phyloP scores from a whole-genome alignment of 139 green algal species.

The Chloropicon primus region DNA sequence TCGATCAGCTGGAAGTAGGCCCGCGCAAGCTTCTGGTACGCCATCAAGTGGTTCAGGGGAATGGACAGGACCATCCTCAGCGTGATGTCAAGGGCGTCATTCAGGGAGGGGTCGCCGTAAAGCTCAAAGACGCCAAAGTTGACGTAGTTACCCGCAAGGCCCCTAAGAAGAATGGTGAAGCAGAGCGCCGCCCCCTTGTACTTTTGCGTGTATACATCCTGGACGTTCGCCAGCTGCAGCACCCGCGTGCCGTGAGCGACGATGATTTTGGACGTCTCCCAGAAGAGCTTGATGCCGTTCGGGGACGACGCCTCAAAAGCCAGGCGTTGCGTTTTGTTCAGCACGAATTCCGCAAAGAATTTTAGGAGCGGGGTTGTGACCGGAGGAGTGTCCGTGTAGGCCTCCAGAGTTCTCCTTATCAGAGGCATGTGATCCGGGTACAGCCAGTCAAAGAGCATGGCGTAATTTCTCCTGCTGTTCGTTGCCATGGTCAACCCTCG shows the following conservation, averaged over 20 bases:
- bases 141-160: slow-evolving; percentile 88
- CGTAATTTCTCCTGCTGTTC: slow-evolving; percentile 61
- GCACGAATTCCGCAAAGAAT: slow-evolving; percentile 89
- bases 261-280: slow-evolving; percentile 39
- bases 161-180: slow-evolving; percentile 57
- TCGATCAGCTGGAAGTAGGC: slow-evolving; percentile 82
- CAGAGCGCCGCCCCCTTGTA: slow-evolving; percentile 95
- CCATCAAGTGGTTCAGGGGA: slow-evolving; percentile 57
- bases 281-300: slow-evolving; percentile 90
- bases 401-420: slow-evolving; percentile 65
- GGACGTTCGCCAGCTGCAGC: slow-evolving; percentile 19
- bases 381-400: slow-evolving; percentile 58
- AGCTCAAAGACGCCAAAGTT: slow-evolving; percentile 99
- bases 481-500: slow-evolving; percentile 79
- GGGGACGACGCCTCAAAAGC: slow-evolving; percentile 87
- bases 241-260: slow-evolving; percentile 61
- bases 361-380: slow-evolving; percentile 88
- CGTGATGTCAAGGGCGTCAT: slow-evolving; percentile 74
- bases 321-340: slow-evolving; percentile 92
- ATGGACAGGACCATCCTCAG: slow-evolving; percentile 77
- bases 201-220: slow-evolving; percentile 48
- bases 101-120: slow-evolving; percentile 75
- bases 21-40: slow-evolving; percentile 59
- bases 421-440: slow-evolving; percentile 77
- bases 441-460: slow-evolving; percentile 90